These are phyloP conservation scores for Backusella psychrophila DNA, from an alignment of 192 early-diverging fungal species.

Conservation along the genomic window DNA sequence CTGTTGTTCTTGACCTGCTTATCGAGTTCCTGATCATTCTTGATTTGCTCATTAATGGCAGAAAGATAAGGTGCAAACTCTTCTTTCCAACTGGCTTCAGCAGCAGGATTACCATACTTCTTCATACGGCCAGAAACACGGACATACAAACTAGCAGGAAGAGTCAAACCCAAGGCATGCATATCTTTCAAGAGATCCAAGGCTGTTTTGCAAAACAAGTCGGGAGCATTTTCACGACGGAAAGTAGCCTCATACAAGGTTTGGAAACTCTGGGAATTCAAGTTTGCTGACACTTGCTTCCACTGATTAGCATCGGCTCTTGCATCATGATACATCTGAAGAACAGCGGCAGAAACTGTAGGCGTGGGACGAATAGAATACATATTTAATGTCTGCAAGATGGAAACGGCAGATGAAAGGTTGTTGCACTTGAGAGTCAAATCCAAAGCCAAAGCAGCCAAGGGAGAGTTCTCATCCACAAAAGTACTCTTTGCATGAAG, in stretches of 20 bases:
- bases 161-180: slow-evolving; percentile 8
- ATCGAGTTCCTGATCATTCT: neutral
- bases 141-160: slow-evolving; percentile 5
- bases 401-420: neutral
- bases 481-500: slow-evolving; percentile 2
- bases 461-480: neutral
- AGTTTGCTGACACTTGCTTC: neutral
- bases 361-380: slow-evolving; percentile 1
- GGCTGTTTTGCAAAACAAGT: slow-evolving; percentile 5
- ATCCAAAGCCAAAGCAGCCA: neutral
- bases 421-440: neutral
- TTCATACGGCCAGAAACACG: slow-evolving; percentile 16
- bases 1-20: neutral
- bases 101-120: slow-evolving; percentile 9
- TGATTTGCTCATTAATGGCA: slow-evolving; percentile 10
- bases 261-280: neutral
- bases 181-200: slow-evolving; percentile 27
- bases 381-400: slow-evolving; percentile 11
- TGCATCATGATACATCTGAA: slow-evolving; percentile 10
- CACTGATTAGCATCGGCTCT: neutral
- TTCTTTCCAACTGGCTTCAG: slow-evolving; percentile 18
- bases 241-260: slow-evolving; percentile 23
- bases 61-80: slow-evolving; percentile 11
- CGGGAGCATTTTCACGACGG: neutral
- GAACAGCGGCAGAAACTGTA: neutral